These are phyloP conservation scores for Oldenlandia corymbosa DNA, from an alignment of 257 asterid species.

Conservation along the genomic window DNA sequence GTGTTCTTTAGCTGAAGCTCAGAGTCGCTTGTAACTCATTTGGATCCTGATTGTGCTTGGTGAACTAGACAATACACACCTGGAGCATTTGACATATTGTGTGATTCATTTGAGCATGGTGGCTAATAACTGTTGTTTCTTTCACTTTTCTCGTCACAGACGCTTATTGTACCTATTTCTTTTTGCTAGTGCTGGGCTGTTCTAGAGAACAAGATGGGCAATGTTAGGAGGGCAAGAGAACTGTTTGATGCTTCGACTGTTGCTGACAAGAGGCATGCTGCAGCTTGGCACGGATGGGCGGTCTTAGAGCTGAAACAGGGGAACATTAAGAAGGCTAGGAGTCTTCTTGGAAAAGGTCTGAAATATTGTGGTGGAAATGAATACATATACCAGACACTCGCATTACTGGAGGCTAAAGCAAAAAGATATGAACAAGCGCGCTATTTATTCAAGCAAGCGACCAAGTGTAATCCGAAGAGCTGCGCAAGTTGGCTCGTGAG, in stretches of 20 bases:
- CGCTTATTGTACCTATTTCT: conserved; percentile 14
- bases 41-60: too few relatives aligned
- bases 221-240: conserved; percentile 72
- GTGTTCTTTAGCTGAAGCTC: neutral
- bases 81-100: neutral
- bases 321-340: conserved; percentile 71
- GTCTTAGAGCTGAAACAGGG: conserved; percentile 85
- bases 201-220: conserved; percentile 81
- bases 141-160: conserved; percentile 12
- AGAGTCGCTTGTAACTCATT: too few relatives aligned
- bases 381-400: conserved; percentile 87
- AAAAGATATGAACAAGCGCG: conserved; percentile 75
- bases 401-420: conserved; percentile 83
- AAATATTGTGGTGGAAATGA: conserved; percentile 89
- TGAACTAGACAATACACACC: too few relatives aligned
- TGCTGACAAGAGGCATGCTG: conserved; percentile 83
- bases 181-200: conserved; percentile 90
- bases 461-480: conserved; percentile 80
- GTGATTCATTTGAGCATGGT: neutral
- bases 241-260: conserved; percentile 94
- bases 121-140: conserved; percentile 3
- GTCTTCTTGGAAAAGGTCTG: conserved; percentile 86
- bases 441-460: conserved; percentile 82
- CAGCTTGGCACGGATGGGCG: conserved; percentile 99
- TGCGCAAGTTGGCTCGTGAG: conserved; percentile 99